Evolutionary conservation across 805 yeast species (phyloP).

Genomic region (Kodamaea restingae): DNA sequence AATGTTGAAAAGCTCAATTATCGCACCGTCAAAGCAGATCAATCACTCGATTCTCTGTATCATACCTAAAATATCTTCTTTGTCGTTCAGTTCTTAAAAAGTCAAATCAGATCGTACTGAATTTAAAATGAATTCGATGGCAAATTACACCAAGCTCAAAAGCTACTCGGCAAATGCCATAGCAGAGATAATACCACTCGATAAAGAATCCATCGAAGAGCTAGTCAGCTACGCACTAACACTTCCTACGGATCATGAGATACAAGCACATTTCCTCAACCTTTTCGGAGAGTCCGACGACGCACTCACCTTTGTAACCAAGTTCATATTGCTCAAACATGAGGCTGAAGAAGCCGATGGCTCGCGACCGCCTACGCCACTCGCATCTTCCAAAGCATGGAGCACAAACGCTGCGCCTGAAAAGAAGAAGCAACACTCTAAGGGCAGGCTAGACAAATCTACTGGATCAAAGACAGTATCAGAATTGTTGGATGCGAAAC

Average conservation of each 20-base stretch:
- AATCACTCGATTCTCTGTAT: too few relatives aligned
- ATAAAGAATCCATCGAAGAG: constrained; percentile 50
- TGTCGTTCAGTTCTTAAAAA: too few relatives aligned
- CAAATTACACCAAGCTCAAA: constrained; percentile 18
- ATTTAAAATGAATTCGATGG: too few relatives aligned
- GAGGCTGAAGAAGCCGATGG: constrained; percentile 20
- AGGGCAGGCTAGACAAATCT: constrained; percentile 11
- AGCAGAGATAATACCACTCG: constrained; percentile 50
- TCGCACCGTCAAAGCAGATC: too few relatives aligned
- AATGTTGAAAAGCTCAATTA: too few relatives aligned
- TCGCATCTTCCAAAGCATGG: constrained; percentile 9
- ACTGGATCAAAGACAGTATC: constrained; percentile 41
- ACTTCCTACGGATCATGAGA: constrained; percentile 44
- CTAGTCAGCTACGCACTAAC: constrained; percentile 51
- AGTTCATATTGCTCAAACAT: constrained; percentile 38
- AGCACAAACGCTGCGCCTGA: constrained; percentile 1
- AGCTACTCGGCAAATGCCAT: constrained; percentile 26
- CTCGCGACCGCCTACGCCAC: constrained; percentile 6
- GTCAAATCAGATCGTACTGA: neutral
- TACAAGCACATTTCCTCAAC: constrained; percentile 50
- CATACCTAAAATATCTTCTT: too few relatives aligned
- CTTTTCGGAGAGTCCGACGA: constrained; percentile 56
- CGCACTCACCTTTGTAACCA: constrained; percentile 44
- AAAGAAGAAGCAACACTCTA: constrained; percentile 7
- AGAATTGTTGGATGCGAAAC: constrained; percentile 41